A percentile compares a stretch with the other conserved stretches of the same genome.
Conservation (phyloP, 345 rosid genomes). For the Kernera saxatilis region DNA sequence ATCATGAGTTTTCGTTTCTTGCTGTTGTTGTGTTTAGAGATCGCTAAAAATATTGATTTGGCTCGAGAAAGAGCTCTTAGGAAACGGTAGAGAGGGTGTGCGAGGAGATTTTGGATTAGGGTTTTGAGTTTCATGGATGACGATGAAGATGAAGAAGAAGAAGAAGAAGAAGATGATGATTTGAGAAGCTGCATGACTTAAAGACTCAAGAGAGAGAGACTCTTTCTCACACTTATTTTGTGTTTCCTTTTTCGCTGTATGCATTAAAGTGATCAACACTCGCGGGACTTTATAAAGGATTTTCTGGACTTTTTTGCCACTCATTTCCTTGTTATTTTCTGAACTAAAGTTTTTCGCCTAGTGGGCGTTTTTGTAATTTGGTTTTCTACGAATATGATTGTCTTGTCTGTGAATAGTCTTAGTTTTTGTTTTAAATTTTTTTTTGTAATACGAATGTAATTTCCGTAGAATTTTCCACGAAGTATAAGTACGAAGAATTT, state of each 20-base stretch:
- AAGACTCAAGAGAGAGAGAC: background rate
- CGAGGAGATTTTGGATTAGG: conserved; percentile 57
- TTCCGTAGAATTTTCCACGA: background rate
- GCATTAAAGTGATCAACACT: conserved; percentile 27
- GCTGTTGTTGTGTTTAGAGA: conserved; percentile 34
- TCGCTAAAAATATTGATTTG: conserved; percentile 44
- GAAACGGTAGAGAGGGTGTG: conserved; percentile 50
- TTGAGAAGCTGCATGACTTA: conserved; percentile 27
- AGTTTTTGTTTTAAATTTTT: background rate
- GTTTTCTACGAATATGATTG: background rate
- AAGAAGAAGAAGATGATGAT: conserved; percentile 14
- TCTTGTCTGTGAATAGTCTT: background rate
- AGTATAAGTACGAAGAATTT: background rate
- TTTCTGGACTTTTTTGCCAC: conserved; percentile 34
- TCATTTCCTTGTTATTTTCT: conserved; percentile 6
- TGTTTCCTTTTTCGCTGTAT: background rate
- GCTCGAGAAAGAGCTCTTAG: conserved; percentile 57
- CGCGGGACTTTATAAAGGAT: conserved; percentile 40
- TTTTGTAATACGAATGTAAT: background rate
- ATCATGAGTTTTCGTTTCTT: conserved; percentile 25
- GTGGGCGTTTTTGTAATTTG: conserved; percentile 22
- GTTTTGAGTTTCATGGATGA: conserved; percentile 58
- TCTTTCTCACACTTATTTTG: conserved; percentile 21
- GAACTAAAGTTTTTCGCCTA: background rate
- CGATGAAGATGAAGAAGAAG: conserved; percentile 42